These are phyloP conservation scores for Cucumis cinereus DNA, from an alignment of 306 rosid genomes.

Conservation along the genomic window DNA sequence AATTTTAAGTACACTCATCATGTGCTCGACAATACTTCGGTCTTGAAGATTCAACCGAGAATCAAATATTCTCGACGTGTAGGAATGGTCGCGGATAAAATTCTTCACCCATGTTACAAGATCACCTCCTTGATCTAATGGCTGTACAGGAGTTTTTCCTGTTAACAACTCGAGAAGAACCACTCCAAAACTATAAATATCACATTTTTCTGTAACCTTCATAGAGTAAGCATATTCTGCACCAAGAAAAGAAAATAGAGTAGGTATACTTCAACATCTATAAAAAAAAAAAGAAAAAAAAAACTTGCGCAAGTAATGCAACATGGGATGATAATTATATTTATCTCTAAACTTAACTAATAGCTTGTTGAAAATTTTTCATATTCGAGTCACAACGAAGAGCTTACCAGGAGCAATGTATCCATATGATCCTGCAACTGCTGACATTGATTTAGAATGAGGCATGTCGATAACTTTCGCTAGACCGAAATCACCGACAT, in stretches of 20 bases:
- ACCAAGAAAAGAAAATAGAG: not conserved
- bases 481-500: constrained; percentile 97
- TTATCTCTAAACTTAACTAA: not conserved
- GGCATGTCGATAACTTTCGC: constrained; percentile 99
- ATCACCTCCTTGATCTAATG: constrained; percentile 82
- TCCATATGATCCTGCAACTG: constrained; percentile 97
- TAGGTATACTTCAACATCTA: not conserved
- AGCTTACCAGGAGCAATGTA: constrained; percentile 94
- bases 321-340: not conserved
- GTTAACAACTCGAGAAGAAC: constrained; percentile 87
- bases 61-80: constrained; percentile 59
- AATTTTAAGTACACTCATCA: constrained; percentile 66
- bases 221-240: constrained; percentile 97
- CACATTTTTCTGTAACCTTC: constrained; percentile 95
- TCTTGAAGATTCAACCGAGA: constrained; percentile 51
- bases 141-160: constrained; percentile 82
- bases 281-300: too few relatives aligned
- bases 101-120: constrained; percentile 66
- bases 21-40: constrained; percentile 44
- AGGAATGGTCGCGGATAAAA: constrained; percentile 37
- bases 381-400: not conserved
- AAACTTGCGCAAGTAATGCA: not conserved
- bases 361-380: not conserved
- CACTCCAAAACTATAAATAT: constrained; percentile 88
- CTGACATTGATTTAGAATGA: constrained; percentile 90